Base-by-base conservation (phyloP, 2,329 filamentous ascomycete species). In the Mariannaea elegans region DNA sequence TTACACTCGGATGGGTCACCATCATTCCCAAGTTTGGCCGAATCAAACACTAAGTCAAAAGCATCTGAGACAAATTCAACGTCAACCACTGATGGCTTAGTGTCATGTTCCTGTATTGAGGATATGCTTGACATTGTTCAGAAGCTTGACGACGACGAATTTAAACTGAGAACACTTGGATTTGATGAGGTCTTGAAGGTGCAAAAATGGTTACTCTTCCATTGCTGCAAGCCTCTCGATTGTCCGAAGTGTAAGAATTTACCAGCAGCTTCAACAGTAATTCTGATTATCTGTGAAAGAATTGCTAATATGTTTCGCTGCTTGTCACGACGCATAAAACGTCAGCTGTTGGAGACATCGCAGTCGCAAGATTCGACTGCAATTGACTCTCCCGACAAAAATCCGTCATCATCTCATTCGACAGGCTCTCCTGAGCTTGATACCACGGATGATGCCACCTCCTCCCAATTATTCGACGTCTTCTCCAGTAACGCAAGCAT, bases 91-190 rank as follows among this genome's bases (percentile, higher is more conserved):
- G 13, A 1, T 7, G 23, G 29, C 2, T 18, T 3, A 5, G 14
- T 7, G 16, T 5, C 16, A 7, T 74, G 72, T 44, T 61, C 64
- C 7, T 73, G 70, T 42, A 45, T 72, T 1, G 48, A 62, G 14
- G 65, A 71, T 24, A 57, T 62, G 12, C 46, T 73, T 2, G 61
- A 61, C 12, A 60, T 72, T 10, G 58, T 73, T 13, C 69, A 72
- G 47, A 70, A 70, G 48, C 65, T 74, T 14, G 71, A 73, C 46
- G 70, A 74, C 50, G 71, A 74, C 50, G 65, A 71, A 27, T 74
- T 71, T 48, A 56, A 62, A 19, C 61, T 73, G 4, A 65, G 61
- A 14, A 65, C 61, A 1, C 60, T 73, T 9, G 61, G 69, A 1
- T 65, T 74, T 8, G 72, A 73, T 49, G 53, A 71, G 18, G 65